These are phyloP conservation scores for Capronia epimyces DNA, from an alignment of 2,329 filamentous ascomycete genomes.

Conservation along the genomic window DNA sequence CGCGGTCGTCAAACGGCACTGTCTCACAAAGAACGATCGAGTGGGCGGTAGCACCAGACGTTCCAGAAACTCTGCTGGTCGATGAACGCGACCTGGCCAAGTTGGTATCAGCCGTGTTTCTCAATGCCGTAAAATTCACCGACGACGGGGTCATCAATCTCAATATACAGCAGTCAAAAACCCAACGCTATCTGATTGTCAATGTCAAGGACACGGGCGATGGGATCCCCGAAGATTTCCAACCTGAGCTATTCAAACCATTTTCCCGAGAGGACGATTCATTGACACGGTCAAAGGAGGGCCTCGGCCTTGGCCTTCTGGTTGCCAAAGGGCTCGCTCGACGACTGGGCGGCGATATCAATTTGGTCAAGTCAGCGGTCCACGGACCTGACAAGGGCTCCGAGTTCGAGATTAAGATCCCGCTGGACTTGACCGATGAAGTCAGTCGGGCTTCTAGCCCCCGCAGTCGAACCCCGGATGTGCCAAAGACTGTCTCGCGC, in stretches of 20 bases:
- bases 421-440: conserved; percentile 48
- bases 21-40: conserved; percentile 42
- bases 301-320: conserved; percentile 62
- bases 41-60: conserved; percentile 44
- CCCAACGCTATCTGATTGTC: conserved; percentile 53
- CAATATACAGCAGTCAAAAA: conserved; percentile 48
- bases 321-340: conserved; percentile 67
- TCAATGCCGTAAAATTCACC: conserved; percentile 68
- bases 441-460: conserved; percentile 49
- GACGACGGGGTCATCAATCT: conserved; percentile 58
- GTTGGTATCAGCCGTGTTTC: conserved; percentile 57
- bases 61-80: conserved; percentile 46
- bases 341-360: conserved; percentile 63
- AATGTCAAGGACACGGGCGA: conserved; percentile 61
- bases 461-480: conserved; percentile 37
- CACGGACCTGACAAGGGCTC: conserved; percentile 57
- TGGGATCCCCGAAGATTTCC: conserved; percentile 62
- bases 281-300: conserved; percentile 61
- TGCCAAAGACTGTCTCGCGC: conserved; percentile 6
- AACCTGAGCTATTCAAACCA: conserved; percentile 62
- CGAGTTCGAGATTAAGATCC: conserved; percentile 64
- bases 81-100: conserved; percentile 61
- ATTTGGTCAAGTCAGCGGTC: conserved; percentile 58
- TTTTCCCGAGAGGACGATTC: conserved; percentile 66
- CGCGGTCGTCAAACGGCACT: conserved; percentile 42